Base-by-base conservation (phyloP, 2,329 filamentous ascomycete genomes). In the Xylaria polymorpha region DNA sequence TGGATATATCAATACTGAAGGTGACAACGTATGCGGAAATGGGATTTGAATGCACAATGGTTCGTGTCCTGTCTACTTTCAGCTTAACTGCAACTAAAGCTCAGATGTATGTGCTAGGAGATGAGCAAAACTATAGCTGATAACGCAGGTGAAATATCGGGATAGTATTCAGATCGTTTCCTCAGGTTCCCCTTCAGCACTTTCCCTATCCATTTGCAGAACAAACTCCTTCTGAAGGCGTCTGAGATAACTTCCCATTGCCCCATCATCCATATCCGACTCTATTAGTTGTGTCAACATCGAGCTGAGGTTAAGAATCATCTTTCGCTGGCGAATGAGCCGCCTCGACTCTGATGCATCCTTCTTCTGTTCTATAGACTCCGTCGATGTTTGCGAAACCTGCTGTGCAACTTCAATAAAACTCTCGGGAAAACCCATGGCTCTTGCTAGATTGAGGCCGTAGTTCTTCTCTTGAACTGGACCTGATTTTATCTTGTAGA, bases 401-500 rank as follows among this genome's bases (percentile, higher is more conserved):
- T 82, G 76, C 69, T 91, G 88, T 0, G 94, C 95, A 39, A 87
- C 84, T 7, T 90, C 82, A 2, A 97, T 82, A 3, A 97, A 88
- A 0, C 81, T 80, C 0, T 85, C 78, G 0, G 95, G 94, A 7
- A 97, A 85, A 0, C 92, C 90, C 29, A 96, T 85, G 0, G 94
- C 87, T 39, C 88, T 88, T 0, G 95, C 94, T 3, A 98, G 85
- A 0, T 90, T 86, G n/a, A 98, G 86, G 0, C 96, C 96, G 75
- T 99, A 99, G 73, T 94, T 90, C 55, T 88, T 83, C 64, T 93
- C 89, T 65, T 88, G 82, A 0, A 93, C 87, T 0, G 87, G 88
- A 0, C 96, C 95, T 15, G 91, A 86, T 0, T 88, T 85, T 44
- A 98, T 87, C 71, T 90, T 94, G 81, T 98, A 98, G 0, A 96